A percentile compares a stretch with the other conserved stretches of the same genome.
Evolutionary conservation across 495 filamentous ascomycete species (phyloP).

Genomic region (Xylaria palmicola): DNA sequence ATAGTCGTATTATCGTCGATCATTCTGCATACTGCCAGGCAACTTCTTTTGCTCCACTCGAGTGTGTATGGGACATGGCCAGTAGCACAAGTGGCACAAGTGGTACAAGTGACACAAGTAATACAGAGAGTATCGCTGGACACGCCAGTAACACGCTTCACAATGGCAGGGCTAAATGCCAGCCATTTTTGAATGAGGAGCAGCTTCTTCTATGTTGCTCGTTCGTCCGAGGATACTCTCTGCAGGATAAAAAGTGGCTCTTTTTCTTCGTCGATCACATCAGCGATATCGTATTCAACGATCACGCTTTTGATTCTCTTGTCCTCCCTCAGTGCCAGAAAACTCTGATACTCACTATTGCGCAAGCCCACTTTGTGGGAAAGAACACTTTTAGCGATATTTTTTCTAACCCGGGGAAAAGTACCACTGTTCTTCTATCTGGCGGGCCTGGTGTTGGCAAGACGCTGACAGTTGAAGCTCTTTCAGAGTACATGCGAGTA

Average conservation of each 20-base stretch:
- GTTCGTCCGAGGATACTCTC: constrained; percentile 44
- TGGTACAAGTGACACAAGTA: too few relatives aligned
- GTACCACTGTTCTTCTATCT: constrained; percentile 59
- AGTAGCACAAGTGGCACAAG: too few relatives aligned
- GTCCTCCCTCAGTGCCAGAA: constrained; percentile 54
- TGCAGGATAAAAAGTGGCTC: constrained; percentile 47
- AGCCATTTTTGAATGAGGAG: constrained; percentile 37
- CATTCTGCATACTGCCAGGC: not conserved
- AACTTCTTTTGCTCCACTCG: too few relatives aligned
- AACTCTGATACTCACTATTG: constrained; percentile 52
- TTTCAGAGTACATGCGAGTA: constrained; percentile 51
- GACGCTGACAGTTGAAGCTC: constrained; percentile 56
- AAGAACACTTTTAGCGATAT: constrained; percentile 63
- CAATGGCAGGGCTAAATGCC: not conserved
- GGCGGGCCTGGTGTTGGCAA: constrained; percentile 61
- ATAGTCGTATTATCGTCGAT: not conserved
- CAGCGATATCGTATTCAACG: constrained; percentile 49
- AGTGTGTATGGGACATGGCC: too few relatives aligned
- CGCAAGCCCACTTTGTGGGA: constrained; percentile 42
- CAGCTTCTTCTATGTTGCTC: constrained; percentile 42
- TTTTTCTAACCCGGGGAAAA: constrained; percentile 56
- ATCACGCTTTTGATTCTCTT: constrained; percentile 54
- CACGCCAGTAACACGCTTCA: not conserved
- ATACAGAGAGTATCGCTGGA: too few relatives aligned
- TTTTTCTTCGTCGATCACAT: constrained; percentile 38